Evolutionary conservation across 2,329 filamentous ascomycete genomes (phyloP), one percentile per base, ranked within the genome.

Genomic region (Zalaria sp.): DNA sequence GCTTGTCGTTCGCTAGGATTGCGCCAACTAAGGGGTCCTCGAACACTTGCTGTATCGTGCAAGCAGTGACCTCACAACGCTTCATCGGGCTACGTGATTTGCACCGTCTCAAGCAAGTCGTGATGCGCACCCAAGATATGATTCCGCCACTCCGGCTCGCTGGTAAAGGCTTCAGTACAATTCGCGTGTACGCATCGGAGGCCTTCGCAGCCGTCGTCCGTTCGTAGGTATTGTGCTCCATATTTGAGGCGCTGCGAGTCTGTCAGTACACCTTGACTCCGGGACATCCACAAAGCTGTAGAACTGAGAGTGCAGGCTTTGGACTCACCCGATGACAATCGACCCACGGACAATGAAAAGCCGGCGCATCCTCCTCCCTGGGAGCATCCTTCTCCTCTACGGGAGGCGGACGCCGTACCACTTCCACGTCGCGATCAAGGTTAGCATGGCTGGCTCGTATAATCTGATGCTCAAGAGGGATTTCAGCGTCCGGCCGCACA

Each of bases 91-190:
- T 18, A 18, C 18, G 18, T 18, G 18, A 18, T 35, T 31, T 34
- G 37, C 5, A 25, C 5, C 34, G 4, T 31, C 18, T 28, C 42
- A 4, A 53, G 41, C 34, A 55, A 41, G 26, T 53, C 47, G 39
- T 57, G 53, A 44, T 57, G 53, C 9, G 48, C 43, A 8, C 25
- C 38, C 4, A 48, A 37, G 37, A 57, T 50, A 40, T 56, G 52
- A 5, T 46, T 36, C 5, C 42, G 40, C 53, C 54, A 57, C 9
- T 51, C 46, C 27, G 46, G 40, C 28, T 44, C 46, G 25, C 45
- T 42, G n/a, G 35, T 36, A 31, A 54, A 55, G 25, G 41, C 38
- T n/a, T 38, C 46, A 4, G 40, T 37, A 35, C 53, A 56, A 18
- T 47, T 46, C 6, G 41, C 44, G 34, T 57, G 54, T 26, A 50